phyloP scores from a whole-genome alignment of 495 filamentous ascomycete genomes.

The Xylaria nigripes region DNA sequence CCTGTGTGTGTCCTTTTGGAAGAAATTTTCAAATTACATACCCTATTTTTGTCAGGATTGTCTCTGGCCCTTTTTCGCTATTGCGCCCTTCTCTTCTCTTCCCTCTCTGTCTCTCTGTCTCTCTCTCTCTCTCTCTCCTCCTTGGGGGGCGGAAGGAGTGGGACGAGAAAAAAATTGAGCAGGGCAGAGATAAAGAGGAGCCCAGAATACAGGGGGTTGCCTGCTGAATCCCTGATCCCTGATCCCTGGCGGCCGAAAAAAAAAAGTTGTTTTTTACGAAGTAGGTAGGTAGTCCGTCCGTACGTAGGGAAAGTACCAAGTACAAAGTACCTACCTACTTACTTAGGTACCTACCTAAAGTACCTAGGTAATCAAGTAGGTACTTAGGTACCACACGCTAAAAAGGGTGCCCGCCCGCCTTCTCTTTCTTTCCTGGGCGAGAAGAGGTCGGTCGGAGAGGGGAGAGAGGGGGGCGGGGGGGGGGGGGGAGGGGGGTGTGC shows the following conservation, averaged over 20 bases:
- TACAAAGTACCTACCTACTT: not conserved
- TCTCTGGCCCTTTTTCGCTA: not conserved
- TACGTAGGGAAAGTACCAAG: not conserved
- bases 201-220: not conserved
- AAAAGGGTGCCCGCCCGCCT: not conserved
- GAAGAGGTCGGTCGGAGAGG: not conserved
- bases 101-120: no score
- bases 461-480: not conserved
- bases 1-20: slow-evolving; percentile 6
- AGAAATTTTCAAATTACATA: slow-evolving; percentile 7
- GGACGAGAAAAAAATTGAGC: not conserved
- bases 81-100: not conserved
- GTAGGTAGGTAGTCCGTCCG: no score
- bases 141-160: not conserved
- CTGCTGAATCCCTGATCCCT: slow-evolving; percentile 2
- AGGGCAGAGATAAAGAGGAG: not conserved
- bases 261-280: no score
- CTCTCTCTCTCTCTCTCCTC: not conserved
- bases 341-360: no score
- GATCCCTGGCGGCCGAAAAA: slow-evolving; percentile 5
- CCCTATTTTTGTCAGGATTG: not conserved
- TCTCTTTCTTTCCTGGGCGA: not conserved
- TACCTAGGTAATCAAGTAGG: no score
- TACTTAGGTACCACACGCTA: not conserved
- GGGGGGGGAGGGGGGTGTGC: not conserved